A percentile compares a stretch with the other conserved stretches of the same genome.
Evolutionary conservation across 2,329 filamentous ascomycete species (phyloP).

Genomic region (Clarireedia homoeocarpa): DNA sequence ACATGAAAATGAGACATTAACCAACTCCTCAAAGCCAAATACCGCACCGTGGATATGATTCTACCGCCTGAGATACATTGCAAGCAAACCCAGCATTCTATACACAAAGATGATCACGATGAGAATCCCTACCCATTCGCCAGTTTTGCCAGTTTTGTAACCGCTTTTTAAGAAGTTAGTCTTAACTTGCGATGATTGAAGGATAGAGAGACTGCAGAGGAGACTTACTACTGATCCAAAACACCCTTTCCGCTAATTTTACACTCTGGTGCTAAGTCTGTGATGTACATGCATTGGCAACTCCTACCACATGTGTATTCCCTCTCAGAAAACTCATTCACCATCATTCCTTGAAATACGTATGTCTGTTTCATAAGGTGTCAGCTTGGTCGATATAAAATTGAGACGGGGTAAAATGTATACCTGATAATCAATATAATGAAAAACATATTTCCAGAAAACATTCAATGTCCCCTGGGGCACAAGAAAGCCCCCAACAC

Average conservation of each 20-base stretch:
- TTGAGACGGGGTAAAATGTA: neutral
- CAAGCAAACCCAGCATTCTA: slow-evolving; percentile 58
- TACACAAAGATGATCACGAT: slow-evolving; percentile 69
- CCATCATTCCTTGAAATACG: slow-evolving; percentile 90
- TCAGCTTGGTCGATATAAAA: neutral
- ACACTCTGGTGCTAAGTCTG: slow-evolving; percentile 54
- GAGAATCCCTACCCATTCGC: slow-evolving; percentile 70
- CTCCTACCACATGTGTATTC: slow-evolving; percentile 49
- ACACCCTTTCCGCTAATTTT: slow-evolving; percentile 65
- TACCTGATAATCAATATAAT: slow-evolving; percentile 79
- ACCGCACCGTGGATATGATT: neutral
- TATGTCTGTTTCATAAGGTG: slow-evolving; percentile 42
- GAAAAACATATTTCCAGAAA: slow-evolving; percentile 82
- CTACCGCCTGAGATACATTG: slow-evolving; percentile 34
- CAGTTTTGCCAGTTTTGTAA: slow-evolving; percentile 54
- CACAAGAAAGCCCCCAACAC: slow-evolving; percentile 75
- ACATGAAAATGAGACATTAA: no score
- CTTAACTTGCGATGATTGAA: neutral
- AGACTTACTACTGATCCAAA: slow-evolving; percentile 47
- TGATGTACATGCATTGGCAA: slow-evolving; percentile 61
- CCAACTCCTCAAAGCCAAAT: no score
- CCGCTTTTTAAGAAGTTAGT: slow-evolving; percentile 31
- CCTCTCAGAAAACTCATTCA: slow-evolving; percentile 69
- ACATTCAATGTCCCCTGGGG: slow-evolving; percentile 63
- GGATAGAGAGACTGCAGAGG: no score